Evolutionary conservation across 2,329 filamentous ascomycete species (phyloP), one percentile per base, ranked within the genome.

Genomic region (Escovopsis sp.): DNA sequence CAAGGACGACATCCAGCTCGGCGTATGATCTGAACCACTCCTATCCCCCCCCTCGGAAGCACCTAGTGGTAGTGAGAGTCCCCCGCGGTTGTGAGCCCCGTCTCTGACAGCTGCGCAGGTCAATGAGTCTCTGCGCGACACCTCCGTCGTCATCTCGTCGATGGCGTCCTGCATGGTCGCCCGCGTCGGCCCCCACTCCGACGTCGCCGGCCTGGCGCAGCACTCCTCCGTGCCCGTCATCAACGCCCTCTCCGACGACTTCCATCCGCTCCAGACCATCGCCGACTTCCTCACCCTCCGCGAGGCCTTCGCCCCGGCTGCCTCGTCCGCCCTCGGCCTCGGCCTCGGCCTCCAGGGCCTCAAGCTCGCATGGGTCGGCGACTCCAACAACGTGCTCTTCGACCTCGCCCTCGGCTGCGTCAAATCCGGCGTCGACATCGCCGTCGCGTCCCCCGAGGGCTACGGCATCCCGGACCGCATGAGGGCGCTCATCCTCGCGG

Each of bases 311-410:
- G 71, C 73, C 1, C 66, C 70, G 0, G 27, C 5, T 3, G 27
- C 7, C 11, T 3, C 5, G 7, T 55, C 61, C 8, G 60, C 57
- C 40, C 69, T 94, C 7, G 83, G 84, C 2, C 68, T 94, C 5
- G 60, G 57, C 40, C 69, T 94, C 7, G 83, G 84, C 2, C 68
- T 94, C 5, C 74, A 84, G 50, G 85, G 86, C 1, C 63, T 94
- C 53, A 96, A 94, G 65, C 75, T 96, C 47, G 89, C 91, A 13
- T 98, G 91, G 91, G 71, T 98, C 37, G 89, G 89, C 41, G 89
- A 98, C 58, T 86, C 87, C 10, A 98, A 96, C 67, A 98, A 98
- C 53, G 89, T 98, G 25, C 75, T 96, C 20, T 95, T 88, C 56
- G 89, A 98, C 57, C 72, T 96, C 41, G 87, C 88, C 39, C 89